Evolutionary conservation across 2,329 filamentous ascomycete species (phyloP), one percentile per base, ranked within the genome.

Genomic region (Bipolaris sorokiniana): DNA sequence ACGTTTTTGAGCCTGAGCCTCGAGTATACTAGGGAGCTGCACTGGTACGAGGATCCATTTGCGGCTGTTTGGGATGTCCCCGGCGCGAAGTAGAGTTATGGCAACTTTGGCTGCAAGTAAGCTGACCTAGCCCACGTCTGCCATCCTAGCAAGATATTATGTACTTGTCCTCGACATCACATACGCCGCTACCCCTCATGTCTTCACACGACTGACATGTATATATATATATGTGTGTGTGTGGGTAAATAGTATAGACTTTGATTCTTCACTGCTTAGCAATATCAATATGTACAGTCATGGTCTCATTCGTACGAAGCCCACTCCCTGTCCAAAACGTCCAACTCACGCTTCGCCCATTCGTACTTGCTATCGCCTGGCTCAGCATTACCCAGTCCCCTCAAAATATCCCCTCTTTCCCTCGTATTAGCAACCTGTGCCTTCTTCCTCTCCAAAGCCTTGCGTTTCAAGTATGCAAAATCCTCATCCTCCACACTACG

Each of bases 401-500:
- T 51, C 38, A 67, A 33, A n/a, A 72, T 47, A 7, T 62, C 58
- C 63, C 82, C 81, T 36, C 60, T 64, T 58, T 75, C 61, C 63
- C 82, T 80, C 16, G 81, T 81, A 51, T 86, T 80, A 59, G 52
- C 52, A 1, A 38, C 34, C 53, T 76, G 72, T 7, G 59, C 63
- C 34, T 59, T 58, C 54, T 70, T 72, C 63, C 84, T 81, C 41
- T 83, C 82, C 44, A 86, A 79, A 54, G 88, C 85, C 42, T 86
- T 81, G 18, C 84, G 73, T 64, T 84, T 81, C 37, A 97, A 76
- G 62, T 88, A 88, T 22, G 81, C 80, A 54, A 88, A 82, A 68
- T 96, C 90, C 50, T 89, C 84, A 34, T 83, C 82, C 54, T 83
- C 79, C 42, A 91, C 87, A 0, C 90, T 88, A 28, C 86, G 82